These are phyloP conservation scores for Zanthoxylum bungeanum DNA, from an alignment of 345 rosid species.

Conservation along the genomic window DNA sequence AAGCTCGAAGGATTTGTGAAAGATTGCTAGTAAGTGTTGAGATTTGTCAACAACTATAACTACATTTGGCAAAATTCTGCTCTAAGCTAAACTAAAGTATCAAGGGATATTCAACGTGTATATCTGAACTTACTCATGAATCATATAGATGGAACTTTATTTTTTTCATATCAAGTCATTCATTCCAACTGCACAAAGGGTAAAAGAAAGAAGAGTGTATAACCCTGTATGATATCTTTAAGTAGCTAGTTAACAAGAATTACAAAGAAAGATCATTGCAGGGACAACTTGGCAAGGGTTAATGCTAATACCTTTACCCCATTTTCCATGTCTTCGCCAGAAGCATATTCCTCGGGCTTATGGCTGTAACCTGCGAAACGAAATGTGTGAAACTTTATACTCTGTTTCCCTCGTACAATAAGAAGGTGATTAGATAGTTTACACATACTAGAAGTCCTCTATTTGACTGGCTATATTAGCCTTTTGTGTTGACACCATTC, in stretches of 20 bases:
- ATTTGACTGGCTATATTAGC: not conserved
- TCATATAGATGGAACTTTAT: not conserved
- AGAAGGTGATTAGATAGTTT: not conserved
- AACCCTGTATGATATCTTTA: not conserved
- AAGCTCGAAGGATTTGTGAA: too few species aligned
- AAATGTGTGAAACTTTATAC: not conserved
- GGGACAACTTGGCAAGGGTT: constrained; percentile 67
- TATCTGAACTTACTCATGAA: not conserved
- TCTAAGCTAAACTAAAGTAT: not conserved
- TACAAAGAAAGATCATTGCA: constrained; percentile 19
- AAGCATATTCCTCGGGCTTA: constrained; percentile 82
- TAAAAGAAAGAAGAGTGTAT: not conserved
- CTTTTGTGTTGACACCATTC: not conserved
- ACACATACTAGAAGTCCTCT: not conserved
- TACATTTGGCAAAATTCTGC: not conserved
- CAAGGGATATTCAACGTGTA: not conserved
- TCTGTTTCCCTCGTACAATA: not conserved
- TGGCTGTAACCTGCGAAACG: constrained; percentile 79
- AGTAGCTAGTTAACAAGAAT: not conserved
- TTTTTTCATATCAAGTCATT: constrained; percentile 6
- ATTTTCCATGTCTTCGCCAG: constrained; percentile 58
- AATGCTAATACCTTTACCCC: constrained; percentile 80
- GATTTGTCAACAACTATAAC: not conserved
- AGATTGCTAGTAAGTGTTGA: not conserved
- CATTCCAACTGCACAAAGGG: not conserved